A percentile compares a stretch with the other conserved stretches of the same genome.
These are phyloP conservation scores for Inga leiocalycina DNA, from an alignment of 306 rosid species.

Conservation along the genomic window DNA sequence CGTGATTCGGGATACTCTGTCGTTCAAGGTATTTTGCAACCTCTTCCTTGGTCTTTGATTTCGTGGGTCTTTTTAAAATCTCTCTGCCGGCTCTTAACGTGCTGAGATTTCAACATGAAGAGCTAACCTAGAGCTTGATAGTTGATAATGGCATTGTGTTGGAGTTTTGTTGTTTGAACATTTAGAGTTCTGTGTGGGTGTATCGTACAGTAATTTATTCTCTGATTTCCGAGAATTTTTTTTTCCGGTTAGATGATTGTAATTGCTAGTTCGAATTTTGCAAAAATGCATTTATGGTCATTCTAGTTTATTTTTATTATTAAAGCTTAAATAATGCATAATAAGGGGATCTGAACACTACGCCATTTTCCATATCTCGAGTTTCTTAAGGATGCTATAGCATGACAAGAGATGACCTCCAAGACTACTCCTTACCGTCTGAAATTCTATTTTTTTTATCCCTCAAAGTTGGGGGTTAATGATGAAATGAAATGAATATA, in stretches of 20 bases:
- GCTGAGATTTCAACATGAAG: neutral
- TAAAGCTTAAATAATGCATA: conserved; percentile 5
- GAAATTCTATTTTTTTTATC: neutral
- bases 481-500: neutral
- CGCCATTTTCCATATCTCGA: neutral
- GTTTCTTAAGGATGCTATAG: neutral
- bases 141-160: neutral
- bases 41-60: too few relatives aligned
- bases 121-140: neutral
- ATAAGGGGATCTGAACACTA: conserved; percentile 21
- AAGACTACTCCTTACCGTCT: neutral
- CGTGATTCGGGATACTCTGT: conserved; percentile 87
- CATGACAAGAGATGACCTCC: neutral
- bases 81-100: neutral
- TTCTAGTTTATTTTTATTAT: neutral
- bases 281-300: neutral
- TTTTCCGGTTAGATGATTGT: neutral
- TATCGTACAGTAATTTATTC: neutral
- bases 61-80: neutral
- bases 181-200: neutral
- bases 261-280: conserved; percentile 17
- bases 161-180: neutral
- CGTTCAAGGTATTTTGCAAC: conserved; percentile 61
- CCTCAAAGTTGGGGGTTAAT: neutral
- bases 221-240: neutral